Evolutionary conservation across 352 stramenopile genomes (phyloP), one percentile per base, ranked within the genome.

Genomic region (Phytophthora quininea): DNA sequence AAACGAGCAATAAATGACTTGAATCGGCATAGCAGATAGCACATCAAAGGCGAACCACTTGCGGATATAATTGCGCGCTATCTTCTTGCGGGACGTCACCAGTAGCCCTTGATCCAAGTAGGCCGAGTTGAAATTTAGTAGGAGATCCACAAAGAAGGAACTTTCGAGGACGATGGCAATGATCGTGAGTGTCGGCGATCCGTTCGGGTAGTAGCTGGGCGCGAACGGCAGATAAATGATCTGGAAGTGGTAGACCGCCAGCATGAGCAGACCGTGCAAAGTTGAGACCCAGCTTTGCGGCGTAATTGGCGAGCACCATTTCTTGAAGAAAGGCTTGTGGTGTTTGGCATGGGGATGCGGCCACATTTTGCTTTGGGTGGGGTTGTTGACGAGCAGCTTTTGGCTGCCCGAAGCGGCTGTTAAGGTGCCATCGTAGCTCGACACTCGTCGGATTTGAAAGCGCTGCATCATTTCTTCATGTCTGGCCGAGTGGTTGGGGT

Each of bases 201-300:
- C 43, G 3, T 35, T 45, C 3, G 55, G 45, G n/a, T 46, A 58
- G 29, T 46, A 65, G 15, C 48, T 46, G 2, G 58, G 58, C 3
- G 48, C 58, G 31, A 65, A 65, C 11, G 58, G 58, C 10, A 65
- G 38, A n/a, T 58, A 58, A 11, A 65, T 52, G 2, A 65, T 8
- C 49, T 65, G 58, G 49, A 65, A 65, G 27, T 58, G 38, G 37
- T 45, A 54, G 6, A 35, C 24, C 29, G 32, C 12, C 24, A 65
- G 10, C 58, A 65, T 48, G 30, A 47, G n/a, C 62, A 77, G 2
- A 64, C 74, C 24, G 71, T 86, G 35, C 4, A 49, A 1, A 53
- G 73, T 53, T 2, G 42, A n/a, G 7, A 19, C 58, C 82, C 30
- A 42, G 76, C 43, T 65, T 37, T 27, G 60, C 77, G n/a, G 73